Conservation (phyloP, 352 stramenopile genomes). For the Pythium phragmiticola region DNA sequence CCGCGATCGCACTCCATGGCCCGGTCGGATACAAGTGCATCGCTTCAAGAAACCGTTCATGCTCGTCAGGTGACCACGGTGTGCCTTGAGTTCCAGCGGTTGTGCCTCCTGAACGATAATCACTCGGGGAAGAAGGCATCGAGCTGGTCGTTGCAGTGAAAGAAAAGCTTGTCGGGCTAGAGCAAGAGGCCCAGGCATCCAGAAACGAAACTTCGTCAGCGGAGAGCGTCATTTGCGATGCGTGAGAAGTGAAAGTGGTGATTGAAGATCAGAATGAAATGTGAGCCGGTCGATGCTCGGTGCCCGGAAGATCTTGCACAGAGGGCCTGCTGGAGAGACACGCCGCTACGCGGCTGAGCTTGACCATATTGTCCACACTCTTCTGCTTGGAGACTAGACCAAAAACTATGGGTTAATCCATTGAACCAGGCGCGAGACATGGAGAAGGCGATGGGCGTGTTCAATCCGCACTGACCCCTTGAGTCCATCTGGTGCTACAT, state of each 20-base stretch:
- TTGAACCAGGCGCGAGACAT: not conserved
- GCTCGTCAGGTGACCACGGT: constrained; percentile 23
- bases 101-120: not conserved
- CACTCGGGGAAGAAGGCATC: not conserved
- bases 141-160: not conserved
- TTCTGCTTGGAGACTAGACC: not conserved
- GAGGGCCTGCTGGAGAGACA: too few relatives aligned
- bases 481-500: not conserved
- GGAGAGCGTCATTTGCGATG: not conserved
- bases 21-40: constrained; percentile 21
- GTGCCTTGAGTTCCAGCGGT: not conserved
- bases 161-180: not conserved
- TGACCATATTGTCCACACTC: not conserved
- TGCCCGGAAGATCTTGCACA: too few relatives aligned
- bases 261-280: not conserved
- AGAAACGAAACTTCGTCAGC: constrained; percentile 2
- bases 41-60: constrained; percentile 24
- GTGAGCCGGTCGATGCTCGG: not conserved
- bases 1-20: constrained; percentile 16
- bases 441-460: not conserved
- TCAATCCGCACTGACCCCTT: not conserved
- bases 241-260: not conserved
- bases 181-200: constrained; percentile 7
- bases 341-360: not conserved
- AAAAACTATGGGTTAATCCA: not conserved